Percentiles rank a stretch among this genome's conserved stretches.
Conservation (phyloP, 2,329 filamentous ascomycete species). For the Penicillium occitanis region DNA sequence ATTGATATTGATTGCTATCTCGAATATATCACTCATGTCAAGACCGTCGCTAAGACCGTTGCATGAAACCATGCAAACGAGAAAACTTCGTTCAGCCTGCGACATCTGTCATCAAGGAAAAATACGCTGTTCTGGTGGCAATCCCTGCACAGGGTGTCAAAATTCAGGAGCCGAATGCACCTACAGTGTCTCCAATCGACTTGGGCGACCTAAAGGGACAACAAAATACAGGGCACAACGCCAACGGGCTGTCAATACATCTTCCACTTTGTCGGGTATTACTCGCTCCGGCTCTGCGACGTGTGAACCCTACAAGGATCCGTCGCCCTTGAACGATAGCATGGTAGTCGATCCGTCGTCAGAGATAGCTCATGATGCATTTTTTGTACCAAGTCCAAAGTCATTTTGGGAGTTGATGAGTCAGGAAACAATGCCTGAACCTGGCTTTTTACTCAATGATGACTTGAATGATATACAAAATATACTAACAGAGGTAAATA, state of each 20-base stretch:
- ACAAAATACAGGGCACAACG: background rate
- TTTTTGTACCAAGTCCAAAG: background rate
- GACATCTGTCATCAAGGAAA: background rate
- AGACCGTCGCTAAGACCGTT: background rate
- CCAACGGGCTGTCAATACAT: background rate
- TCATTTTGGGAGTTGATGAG: background rate
- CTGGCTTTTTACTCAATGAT: background rate
- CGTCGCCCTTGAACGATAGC: background rate
- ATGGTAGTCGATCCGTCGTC: background rate
- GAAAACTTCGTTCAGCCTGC: conserved; percentile 1
- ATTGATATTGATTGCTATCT: background rate
- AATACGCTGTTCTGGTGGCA: background rate
- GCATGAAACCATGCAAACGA: background rate
- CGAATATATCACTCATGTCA: background rate
- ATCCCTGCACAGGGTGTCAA: background rate
- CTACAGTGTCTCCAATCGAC: conserved; percentile 4
- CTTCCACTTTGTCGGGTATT: background rate
- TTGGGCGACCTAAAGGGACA: conserved; percentile 1
- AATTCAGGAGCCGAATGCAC: conserved; percentile 1
- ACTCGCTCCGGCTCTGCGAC: background rate
- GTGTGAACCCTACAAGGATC: background rate
- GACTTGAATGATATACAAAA: background rate
- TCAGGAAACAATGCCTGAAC: background rate
- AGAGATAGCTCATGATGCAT: background rate
- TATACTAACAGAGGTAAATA: background rate